phyloP scores from a whole-genome alignment of 139 green algal genomes.

The Gonium pectorale region DNA sequence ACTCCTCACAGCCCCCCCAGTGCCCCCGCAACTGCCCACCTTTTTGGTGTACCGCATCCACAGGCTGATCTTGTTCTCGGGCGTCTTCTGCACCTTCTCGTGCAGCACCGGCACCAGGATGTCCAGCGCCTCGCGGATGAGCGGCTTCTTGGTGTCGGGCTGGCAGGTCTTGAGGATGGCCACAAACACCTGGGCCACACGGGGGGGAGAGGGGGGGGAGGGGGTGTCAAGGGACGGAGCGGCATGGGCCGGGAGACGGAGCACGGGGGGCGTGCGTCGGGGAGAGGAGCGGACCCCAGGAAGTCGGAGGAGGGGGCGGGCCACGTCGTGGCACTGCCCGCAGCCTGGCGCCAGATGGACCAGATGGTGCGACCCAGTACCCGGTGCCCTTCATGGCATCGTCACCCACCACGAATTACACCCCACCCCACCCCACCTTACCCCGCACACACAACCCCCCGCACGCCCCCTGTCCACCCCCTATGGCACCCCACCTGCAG shows the following conservation, averaged over 20 bases:
- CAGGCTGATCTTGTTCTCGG: constrained; percentile 63
- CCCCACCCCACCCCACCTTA: too few relatives aligned
- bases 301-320: too few relatives aligned
- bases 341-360: too few relatives aligned
- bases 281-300: too few relatives aligned
- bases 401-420: too few relatives aligned
- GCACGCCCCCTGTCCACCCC: too few relatives aligned
- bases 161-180: constrained; percentile 85
- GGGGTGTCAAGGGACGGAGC: neutral
- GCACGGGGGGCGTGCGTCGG: too few relatives aligned
- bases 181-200: constrained; percentile 86
- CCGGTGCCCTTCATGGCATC: too few relatives aligned
- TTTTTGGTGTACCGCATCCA: constrained; percentile 82
- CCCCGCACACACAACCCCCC: neutral
- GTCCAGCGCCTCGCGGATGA: constrained; percentile 91
- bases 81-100: neutral
- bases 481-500: constrained; percentile 74
- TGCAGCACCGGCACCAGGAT: constrained; percentile 79
- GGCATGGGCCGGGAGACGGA: too few relatives aligned
- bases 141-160: constrained; percentile 72
- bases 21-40: constrained; percentile 2
- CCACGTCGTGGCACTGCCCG: too few relatives aligned
- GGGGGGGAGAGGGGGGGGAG: neutral
- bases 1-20: neutral
- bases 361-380: too few relatives aligned